These are phyloP conservation scores for Picea abies DNA, from an alignment of 83 land plant species.

Conservation along the genomic window DNA sequence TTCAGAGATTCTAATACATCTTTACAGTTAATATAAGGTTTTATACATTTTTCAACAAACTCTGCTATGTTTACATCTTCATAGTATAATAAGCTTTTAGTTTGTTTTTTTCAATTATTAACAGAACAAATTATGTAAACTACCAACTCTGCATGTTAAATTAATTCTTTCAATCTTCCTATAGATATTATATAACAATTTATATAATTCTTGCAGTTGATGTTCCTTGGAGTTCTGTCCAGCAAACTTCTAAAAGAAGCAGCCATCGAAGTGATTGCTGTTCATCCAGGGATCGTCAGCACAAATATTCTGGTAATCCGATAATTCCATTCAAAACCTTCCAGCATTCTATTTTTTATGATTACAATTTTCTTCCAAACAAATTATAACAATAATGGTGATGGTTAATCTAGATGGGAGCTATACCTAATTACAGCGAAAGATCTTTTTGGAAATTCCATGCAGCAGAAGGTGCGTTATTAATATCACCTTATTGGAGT, in stretches of 20 bases:
- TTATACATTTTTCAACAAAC: no score
- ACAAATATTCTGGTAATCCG: slow-evolving; percentile 33
- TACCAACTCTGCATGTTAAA: not conserved
- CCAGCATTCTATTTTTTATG: not conserved
- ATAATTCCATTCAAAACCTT: not conserved
- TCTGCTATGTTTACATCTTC: no score
- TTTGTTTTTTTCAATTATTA: no score
- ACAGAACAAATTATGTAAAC: no score
- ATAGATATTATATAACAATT: not conserved
- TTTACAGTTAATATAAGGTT: no score
- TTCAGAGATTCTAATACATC: no score
- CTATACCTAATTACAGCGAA: not conserved
- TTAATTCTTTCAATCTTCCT: not conserved
- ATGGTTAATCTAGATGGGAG: not conserved
- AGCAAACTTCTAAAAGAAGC: slow-evolving; percentile 31
- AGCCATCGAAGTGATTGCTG: slow-evolving; percentile 35
- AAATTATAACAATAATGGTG: not conserved
- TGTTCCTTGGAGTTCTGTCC: slow-evolving; percentile 39
- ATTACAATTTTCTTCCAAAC: not conserved
- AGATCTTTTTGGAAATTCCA: slow-evolving; percentile 16
- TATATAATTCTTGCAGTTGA: slow-evolving; percentile 22
- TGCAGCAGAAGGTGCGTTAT: slow-evolving; percentile 1
- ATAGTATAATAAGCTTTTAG: no score
- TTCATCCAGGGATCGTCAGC: slow-evolving; percentile 57
- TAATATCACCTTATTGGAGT: no score